These are phyloP conservation scores for Bonnemaisonia californica DNA, from an alignment of 31 red algal genomes.

Conservation along the genomic window DNA sequence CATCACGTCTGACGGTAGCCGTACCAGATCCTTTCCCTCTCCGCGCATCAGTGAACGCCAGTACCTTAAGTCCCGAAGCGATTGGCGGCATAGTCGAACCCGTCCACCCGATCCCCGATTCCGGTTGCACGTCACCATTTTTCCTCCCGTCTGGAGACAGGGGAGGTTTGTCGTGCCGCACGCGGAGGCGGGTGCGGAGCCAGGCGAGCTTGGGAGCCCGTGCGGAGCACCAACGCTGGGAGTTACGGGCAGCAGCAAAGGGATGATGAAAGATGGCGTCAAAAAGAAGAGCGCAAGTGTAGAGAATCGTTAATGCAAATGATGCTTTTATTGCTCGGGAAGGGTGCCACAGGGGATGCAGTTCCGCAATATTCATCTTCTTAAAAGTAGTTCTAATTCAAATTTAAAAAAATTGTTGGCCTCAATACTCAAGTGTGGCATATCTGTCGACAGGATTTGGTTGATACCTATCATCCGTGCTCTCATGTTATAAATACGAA, in stretches of 20 bases:
- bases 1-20: neutral
- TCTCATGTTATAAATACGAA: neutral
- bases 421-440: constrained; percentile 8
- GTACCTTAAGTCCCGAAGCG: constrained; percentile 32
- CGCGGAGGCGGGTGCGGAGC: no score
- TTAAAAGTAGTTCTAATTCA: no score
- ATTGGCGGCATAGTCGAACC: constrained; percentile 19
- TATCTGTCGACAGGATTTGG: constrained; percentile 1
- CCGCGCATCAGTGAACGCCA: constrained; percentile 7
- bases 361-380: neutral
- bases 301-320: neutral
- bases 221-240: no score
- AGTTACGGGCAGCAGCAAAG: neutral
- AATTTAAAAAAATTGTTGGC: neutral
- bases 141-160: no score
- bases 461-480: neutral
- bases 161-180: no score
- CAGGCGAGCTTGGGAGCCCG: no score
- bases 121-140: no score
- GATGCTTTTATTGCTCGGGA: neutral
- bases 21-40: constrained; percentile 7
- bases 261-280: neutral
- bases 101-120: no score
- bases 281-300: neutral
- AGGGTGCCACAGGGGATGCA: neutral